Conservation (phyloP, 371 early-diverging fungal species). For the Phascolomyces articulosus region DNA sequence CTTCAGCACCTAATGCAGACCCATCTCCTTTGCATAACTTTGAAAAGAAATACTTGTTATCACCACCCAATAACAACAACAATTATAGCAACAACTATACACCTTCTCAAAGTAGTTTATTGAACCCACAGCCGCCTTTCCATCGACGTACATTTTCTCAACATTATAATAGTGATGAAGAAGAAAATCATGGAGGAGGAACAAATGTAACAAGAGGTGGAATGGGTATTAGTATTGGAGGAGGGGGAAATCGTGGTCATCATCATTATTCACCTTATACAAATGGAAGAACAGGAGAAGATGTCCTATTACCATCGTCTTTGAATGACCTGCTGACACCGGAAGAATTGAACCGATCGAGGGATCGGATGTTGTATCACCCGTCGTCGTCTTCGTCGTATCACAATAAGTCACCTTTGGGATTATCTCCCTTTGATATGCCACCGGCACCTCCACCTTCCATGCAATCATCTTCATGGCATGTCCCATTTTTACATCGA, state of each 20-base stretch:
- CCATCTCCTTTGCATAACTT: not conserved
- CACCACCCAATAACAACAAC: not conserved
- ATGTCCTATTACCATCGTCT: slow-evolving; percentile 55
- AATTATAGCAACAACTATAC: too few relatives aligned
- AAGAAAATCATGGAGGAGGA: slow-evolving; percentile 36
- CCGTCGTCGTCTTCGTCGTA: not conserved
- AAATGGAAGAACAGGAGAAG: slow-evolving; percentile 9
- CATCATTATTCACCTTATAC: too few relatives aligned
- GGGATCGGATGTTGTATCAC: slow-evolving; percentile 6
- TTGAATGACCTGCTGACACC: slow-evolving; percentile 63
- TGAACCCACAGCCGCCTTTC: not conserved
- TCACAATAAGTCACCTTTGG: slow-evolving; percentile 3
- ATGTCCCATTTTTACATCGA: not conserved
- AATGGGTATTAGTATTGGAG: too few relatives aligned
- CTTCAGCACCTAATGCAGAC: slow-evolving; percentile 1
- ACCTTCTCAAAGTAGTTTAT: not conserved
- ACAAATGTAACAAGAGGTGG: not conserved
- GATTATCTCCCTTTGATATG: slow-evolving; percentile 1
- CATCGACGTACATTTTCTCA: not conserved
- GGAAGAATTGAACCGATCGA: slow-evolving; percentile 32
- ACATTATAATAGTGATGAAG: not conserved
- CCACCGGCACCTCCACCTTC: slow-evolving; percentile 6
- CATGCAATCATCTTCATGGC: slow-evolving; percentile 1
- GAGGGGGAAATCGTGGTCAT: too few relatives aligned
- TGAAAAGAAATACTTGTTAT: not conserved